Evolutionary conservation across 306 rosid genomes (phyloP), one percentile per base, ranked within the genome.

Genomic region (Benincasa hispida): DNA sequence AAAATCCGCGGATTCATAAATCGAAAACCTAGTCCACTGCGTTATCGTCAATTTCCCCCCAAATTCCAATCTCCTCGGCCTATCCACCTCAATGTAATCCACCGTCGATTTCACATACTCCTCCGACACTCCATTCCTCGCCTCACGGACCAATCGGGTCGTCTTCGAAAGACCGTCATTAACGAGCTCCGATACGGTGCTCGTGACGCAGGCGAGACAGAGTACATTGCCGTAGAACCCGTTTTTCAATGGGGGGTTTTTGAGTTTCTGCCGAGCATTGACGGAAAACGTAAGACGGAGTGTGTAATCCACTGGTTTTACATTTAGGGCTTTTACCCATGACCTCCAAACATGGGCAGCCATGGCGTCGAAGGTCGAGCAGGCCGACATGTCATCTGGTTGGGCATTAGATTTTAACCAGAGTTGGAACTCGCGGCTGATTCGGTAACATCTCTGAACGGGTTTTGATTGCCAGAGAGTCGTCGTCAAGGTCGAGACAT

Each of bases 291-390:
- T 90, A 14, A 92, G 68, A 87, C 99, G 82, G 1, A 94, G 93
- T 15, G 79, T 81, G 68, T 86, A 87, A 69, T 89, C 90, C 14
- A 80, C 54, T 18, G 97, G 97, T 55, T 79, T 92, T 0, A 94
- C 95, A 25, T 92, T 90, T 10, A 94, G 88, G 21, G 99, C 99
- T 37, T 85, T 88, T 32, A 90, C 97, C 97, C 96, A 92, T 11
- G 98, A 89, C 53, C 97, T 84, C 98, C 99, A 95, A 35, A 95
- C 76, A 69, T 90, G 98, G 24, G 96, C 98, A 0, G 96, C 88
- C 88, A 90, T 92, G 18, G 93, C 97, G 76, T 90, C 99, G 34
- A 95, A 95, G 22, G 96, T 81, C 11, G 93, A 87, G 84, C 94
- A 89, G 2, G 80, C 81, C 1, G 63, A 73, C 53, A 27, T 27